Evolutionary conservation across 2,329 filamentous ascomycete genomes (phyloP), one percentile per base, ranked within the genome.

Genomic region (Xylariaceae sp.): DNA sequence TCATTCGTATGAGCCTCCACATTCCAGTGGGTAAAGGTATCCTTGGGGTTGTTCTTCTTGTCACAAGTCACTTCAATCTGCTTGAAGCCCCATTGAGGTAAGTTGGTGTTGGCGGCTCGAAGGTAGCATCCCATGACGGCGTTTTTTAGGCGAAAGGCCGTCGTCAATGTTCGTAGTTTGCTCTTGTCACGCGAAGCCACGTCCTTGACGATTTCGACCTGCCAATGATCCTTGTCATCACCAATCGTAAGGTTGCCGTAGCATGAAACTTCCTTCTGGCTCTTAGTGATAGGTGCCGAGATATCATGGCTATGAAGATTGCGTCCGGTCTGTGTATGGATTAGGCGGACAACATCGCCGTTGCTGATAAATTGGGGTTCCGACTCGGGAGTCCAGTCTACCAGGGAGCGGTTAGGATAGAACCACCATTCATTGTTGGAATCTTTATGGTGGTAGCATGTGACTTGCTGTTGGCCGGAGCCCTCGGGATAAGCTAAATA

Each of bases 351-450:
- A 54, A 83, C 75, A 65, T 88, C 82, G 57, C 86, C 85, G 68
- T 99, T 85, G 15, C 81, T 85, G 62, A 96, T 83, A 68, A 86
- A 95, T 57, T 89, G 78, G 34, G 87, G 83, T 54, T 84, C 80
- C n/a, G 76, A 84, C 55, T 89, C 84, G 4, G 83, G 73, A 64
- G 92, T 79, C 67, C 85, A 96, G 16, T 88, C 86, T 21, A 80
- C 74, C 55, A 95, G 83, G 50, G 79, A 74, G 59, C 95, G 89
- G 75, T 92, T 96, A 22, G 94, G 94, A 71, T 96, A 96, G 74
- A 99, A 92, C 75, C 95, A 96, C 94, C 94, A 99, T 71, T 99
- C 94, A 71, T 99, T 99, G 82, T 99, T 99, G 71, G 92, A 81
- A 77, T 99, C 94, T 72, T 99, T 99, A 80, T 99, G 94, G 74